Percentiles rank a stretch among this genome's conserved stretches.
Evolutionary conservation across 1,284 basidiomycete genomes (phyloP).

Genomic region (Chondrostereum purpureum): DNA sequence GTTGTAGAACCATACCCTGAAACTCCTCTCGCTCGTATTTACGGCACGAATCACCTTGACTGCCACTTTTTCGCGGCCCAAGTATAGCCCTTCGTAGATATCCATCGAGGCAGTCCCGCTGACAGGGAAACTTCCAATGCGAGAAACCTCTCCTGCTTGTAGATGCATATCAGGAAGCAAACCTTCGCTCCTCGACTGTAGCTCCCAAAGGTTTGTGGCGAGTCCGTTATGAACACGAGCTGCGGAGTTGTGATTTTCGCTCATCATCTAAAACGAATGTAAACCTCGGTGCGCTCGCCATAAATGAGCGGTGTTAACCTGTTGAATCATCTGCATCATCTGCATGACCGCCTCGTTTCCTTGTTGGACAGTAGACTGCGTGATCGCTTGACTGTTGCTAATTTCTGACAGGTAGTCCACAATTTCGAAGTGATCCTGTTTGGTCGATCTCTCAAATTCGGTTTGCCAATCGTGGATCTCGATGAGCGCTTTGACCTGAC

Average conservation of each 20-base stretch:
- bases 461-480: constrained; percentile 42
- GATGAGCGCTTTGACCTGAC: constrained; percentile 38
- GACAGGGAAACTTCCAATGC: constrained; percentile 40
- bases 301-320: constrained; percentile 19
- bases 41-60: constrained; percentile 49
- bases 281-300: not conserved
- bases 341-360: constrained; percentile 26
- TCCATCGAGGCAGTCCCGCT: constrained; percentile 44
- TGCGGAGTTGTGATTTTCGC: constrained; percentile 25
- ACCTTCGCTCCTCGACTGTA: constrained; percentile 35
- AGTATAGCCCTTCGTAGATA: constrained; percentile 47
- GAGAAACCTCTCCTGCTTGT: constrained; percentile 42
- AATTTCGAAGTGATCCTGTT: constrained; percentile 36
- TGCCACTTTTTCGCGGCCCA: constrained; percentile 45
- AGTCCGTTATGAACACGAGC: constrained; percentile 34
- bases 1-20: too few relatives aligned
- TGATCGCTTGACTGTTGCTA: constrained; percentile 30
- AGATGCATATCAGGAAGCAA: constrained; percentile 44
- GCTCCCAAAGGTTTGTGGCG: constrained; percentile 38
- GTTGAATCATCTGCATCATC: constrained; percentile 42
- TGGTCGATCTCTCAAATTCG: constrained; percentile 28
- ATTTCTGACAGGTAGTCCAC: constrained; percentile 37
- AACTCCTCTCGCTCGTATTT: constrained; percentile 35
- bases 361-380: constrained; percentile 22
- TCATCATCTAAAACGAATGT: constrained; percentile 22